phyloP scores from a whole-genome alignment of 2,329 filamentous ascomycete species.

The Stagonosporopsis vannaccii region DNA sequence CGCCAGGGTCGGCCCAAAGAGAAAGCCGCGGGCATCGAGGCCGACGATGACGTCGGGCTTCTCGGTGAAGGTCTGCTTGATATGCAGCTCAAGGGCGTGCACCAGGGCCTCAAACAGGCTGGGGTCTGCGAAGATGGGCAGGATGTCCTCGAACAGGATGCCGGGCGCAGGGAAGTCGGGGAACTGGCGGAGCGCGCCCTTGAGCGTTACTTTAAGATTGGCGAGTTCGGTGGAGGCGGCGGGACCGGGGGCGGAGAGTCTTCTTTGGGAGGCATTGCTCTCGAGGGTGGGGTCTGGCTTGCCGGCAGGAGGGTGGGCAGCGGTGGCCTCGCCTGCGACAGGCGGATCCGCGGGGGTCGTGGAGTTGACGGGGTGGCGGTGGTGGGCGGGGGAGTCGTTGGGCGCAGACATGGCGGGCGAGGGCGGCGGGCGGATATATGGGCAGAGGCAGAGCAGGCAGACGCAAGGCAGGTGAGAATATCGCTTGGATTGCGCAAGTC shows the following conservation, averaged over 20 bases:
- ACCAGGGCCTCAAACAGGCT: constrained; percentile 77
- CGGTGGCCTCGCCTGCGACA: constrained; percentile 35
- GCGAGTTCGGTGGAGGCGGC: constrained; percentile 59
- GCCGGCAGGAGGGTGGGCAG: constrained; percentile 41
- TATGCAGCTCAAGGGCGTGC: constrained; percentile 83
- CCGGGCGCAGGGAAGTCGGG: constrained; percentile 90
- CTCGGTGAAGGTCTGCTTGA: constrained; percentile 66
- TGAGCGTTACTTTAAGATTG: constrained; percentile 71
- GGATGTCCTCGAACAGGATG: constrained; percentile 97
- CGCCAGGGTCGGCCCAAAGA: constrained; percentile 91
- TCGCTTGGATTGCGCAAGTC: constrained; percentile 19
- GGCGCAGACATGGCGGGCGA: constrained; percentile 43
- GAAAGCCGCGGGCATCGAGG: constrained; percentile 91
- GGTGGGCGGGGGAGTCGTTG: constrained; percentile 29
- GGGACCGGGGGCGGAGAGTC: constrained; percentile 58
- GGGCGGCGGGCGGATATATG: constrained; percentile 25
- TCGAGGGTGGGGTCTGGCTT: constrained; percentile 46
- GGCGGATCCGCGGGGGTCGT: constrained; percentile 28
- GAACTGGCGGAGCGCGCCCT: constrained; percentile 79
- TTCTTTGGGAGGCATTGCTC: constrained; percentile 56
- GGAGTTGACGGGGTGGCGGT: constrained; percentile 27
- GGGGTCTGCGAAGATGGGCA: constrained; percentile 89
- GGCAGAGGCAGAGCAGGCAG: constrained; percentile 19
- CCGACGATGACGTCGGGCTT: constrained; percentile 91
- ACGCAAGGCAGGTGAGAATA: constrained; percentile 25